Conservation (phyloP, 2,329 filamentous ascomycete genomes). For the Alternaria solani region DNA sequence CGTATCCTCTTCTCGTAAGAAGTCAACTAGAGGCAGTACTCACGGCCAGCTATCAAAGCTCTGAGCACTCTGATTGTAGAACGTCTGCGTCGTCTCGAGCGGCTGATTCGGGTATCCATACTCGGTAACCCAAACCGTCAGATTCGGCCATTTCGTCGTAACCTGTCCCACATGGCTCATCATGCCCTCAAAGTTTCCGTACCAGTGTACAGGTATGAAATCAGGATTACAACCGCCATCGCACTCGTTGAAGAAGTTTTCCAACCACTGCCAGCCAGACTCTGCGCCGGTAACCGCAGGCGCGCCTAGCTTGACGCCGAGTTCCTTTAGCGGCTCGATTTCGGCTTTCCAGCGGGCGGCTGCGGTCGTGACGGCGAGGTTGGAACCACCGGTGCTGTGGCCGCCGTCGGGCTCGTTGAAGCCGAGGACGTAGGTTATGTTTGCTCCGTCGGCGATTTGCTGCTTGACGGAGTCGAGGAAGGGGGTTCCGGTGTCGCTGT, state of each 20-base stretch:
- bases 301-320: conserved; percentile 72
- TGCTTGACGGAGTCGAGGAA: conserved; percentile 68
- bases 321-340: conserved; percentile 71
- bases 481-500: conserved; percentile 56
- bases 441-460: conserved; percentile 62
- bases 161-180: conserved; percentile 72
- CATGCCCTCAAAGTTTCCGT: conserved; percentile 72
- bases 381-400: conserved; percentile 66
- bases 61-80: conserved; percentile 71
- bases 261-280: conserved; percentile 71
- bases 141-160: conserved; percentile 58
- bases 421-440: conserved; percentile 72
- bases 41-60: conserved; percentile 71
- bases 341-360: conserved; percentile 75
- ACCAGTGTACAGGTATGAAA: conserved; percentile 63
- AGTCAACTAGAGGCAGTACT: conserved; percentile 29
- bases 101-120: conserved; percentile 68
- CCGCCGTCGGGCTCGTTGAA: conserved; percentile 82
- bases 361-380: conserved; percentile 66
- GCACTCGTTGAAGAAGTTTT: conserved; percentile 69
- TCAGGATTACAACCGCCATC: conserved; percentile 56
- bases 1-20: not conserved
- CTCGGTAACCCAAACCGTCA: conserved; percentile 80
- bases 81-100: conserved; percentile 66
- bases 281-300: conserved; percentile 72